Percentiles rank a stretch among this genome's conserved stretches.
These are phyloP conservation scores for Entrophospora sp. DNA, from an alignment of 192 early-diverging fungal genomes.

Conservation along the genomic window DNA sequence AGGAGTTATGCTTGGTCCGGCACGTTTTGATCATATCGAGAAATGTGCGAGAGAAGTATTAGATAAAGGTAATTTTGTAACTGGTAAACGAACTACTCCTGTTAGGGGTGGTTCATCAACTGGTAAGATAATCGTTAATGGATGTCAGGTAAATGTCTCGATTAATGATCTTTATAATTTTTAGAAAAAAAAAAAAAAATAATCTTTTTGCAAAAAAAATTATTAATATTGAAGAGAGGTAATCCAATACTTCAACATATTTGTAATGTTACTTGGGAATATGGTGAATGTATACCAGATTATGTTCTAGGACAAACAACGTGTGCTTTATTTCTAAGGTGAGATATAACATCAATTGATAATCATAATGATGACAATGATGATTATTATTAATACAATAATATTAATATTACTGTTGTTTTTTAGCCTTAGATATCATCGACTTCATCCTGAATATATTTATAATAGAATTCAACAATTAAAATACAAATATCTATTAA, in stretches of 20 bases:
- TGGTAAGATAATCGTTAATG: conserved; percentile 13
- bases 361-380: too few relatives aligned
- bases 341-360: too few relatives aligned
- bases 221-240: conserved; percentile 41
- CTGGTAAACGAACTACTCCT: background rate
- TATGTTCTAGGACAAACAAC: conserved; percentile 71
- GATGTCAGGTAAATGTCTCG: conserved; percentile 21
- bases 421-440: conserved; percentile 82
- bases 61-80: conserved; percentile 5
- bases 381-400: too few relatives aligned
- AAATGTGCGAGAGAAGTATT: conserved; percentile 16
- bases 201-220: too few relatives aligned
- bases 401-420: too few relatives aligned
- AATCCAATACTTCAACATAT: conserved; percentile 70
- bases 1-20: background rate
- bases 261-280: conserved; percentile 79
- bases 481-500: conserved; percentile 47
- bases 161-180: too few relatives aligned
- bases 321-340: conserved; percentile 76
- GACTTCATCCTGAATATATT: conserved; percentile 93
- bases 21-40: conserved; percentile 12
- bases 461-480: conserved; percentile 63
- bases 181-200: too few relatives aligned
- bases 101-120: background rate
- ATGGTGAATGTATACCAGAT: conserved; percentile 71